A percentile compares a stretch with the other conserved stretches of the same genome.
Conservation (phyloP, 2,329 filamentous ascomycete species). For the Beauveria sp. region DNA sequence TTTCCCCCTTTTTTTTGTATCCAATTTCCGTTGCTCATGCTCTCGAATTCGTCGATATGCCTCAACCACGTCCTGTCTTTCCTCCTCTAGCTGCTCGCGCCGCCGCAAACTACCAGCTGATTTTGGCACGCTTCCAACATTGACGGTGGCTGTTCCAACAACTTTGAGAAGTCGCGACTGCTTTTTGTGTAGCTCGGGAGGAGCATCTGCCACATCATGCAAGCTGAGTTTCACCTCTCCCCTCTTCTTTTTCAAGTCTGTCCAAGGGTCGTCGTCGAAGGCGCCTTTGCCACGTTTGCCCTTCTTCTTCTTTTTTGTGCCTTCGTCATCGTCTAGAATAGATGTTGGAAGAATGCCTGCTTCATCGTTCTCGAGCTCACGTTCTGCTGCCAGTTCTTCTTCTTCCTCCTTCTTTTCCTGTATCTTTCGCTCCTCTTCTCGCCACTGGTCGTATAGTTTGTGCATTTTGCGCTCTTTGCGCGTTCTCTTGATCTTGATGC, state of each 20-base stretch:
- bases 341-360: constrained; percentile 41
- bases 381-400: constrained; percentile 54
- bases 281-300: constrained; percentile 41
- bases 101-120: constrained; percentile 31
- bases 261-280: constrained; percentile 68
- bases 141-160: constrained; percentile 23
- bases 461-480: constrained; percentile 80
- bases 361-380: constrained; percentile 52
- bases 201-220: constrained; percentile 62
- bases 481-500: constrained; percentile 62
- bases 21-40: constrained; percentile 29
- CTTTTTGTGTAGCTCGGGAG: constrained; percentile 59
- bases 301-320: constrained; percentile 24
- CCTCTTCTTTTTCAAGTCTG: constrained; percentile 59
- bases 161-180: constrained; percentile 26
- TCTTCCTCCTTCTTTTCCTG: constrained; percentile 59
- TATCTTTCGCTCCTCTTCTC: constrained; percentile 56
- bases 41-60: constrained; percentile 31
- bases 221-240: constrained; percentile 40
- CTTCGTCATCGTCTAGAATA: constrained; percentile 33
- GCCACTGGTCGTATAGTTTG: constrained; percentile 72
- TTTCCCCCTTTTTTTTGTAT: neutral
- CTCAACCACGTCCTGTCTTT: constrained; percentile 28
- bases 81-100: constrained; percentile 30
- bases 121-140: constrained; percentile 30